A percentile compares a stretch with the other conserved stretches of the same genome.
Evolutionary conservation across 768 basidiomycete genomes (phyloP).

Genomic region (Boletus rubescentipes): DNA sequence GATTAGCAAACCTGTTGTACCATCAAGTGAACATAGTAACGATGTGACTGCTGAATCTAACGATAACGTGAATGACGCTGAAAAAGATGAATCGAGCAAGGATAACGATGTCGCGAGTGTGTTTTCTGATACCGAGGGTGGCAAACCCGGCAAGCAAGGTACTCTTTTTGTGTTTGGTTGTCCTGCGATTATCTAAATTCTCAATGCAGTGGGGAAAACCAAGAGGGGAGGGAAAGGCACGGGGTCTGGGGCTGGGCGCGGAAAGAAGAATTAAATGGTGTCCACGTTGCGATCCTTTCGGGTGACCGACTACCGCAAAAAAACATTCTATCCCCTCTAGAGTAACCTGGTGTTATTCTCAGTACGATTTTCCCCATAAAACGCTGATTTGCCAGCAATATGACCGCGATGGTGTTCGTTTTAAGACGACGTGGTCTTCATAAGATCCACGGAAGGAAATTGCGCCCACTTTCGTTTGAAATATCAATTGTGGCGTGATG

Average conservation of each 20-base stretch:
- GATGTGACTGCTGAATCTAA: slow-evolving; percentile 25
- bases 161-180: neutral
- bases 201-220: neutral
- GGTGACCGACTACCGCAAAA: slow-evolving; percentile 1
- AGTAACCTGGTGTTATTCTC: slow-evolving; percentile 23
- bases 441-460: slow-evolving; percentile 14
- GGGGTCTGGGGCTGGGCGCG: neutral
- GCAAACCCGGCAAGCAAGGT: slow-evolving; percentile 14
- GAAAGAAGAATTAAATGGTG: neutral
- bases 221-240: neutral
- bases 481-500: neutral
- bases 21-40: slow-evolving; percentile 23
- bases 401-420: slow-evolving; percentile 4
- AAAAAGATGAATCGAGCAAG: slow-evolving; percentile 30
- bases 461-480: neutral
- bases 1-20: slow-evolving; percentile 28
- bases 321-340: neutral
- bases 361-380: neutral
- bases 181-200: slow-evolving; percentile 6
- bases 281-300: neutral
- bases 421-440: neutral
- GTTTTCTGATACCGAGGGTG: slow-evolving; percentile 22
- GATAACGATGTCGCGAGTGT: slow-evolving; percentile 16
- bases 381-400: slow-evolving; percentile 9
- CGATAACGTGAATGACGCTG: slow-evolving; percentile 21